phyloP scores from a whole-genome alignment of 2,329 filamentous ascomycete genomes.

The Colletotrichum sp. region DNA sequence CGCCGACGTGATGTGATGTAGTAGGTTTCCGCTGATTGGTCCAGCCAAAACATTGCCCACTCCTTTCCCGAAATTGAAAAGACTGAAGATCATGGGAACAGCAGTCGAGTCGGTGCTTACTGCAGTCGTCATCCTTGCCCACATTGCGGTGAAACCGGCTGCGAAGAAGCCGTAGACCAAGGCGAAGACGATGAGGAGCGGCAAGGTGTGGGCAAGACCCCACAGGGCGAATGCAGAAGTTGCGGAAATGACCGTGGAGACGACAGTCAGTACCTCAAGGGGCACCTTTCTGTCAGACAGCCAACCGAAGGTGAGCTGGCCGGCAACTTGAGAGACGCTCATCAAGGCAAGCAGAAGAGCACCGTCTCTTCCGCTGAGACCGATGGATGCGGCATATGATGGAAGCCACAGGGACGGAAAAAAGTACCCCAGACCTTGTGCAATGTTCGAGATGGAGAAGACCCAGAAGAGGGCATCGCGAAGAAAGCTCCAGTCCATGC shows the following conservation, averaged over 20 bases:
- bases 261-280: conserved; percentile 43
- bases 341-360: conserved; percentile 51
- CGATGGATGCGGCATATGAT: conserved; percentile 47
- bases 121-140: conserved; percentile 28
- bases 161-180: conserved; percentile 63
- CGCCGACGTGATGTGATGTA: conserved; percentile 8
- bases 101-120: conserved; percentile 28
- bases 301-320: conserved; percentile 47
- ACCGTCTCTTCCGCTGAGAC: conserved; percentile 40
- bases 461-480: conserved; percentile 26
- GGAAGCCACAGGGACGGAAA: conserved; percentile 59
- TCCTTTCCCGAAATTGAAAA: conserved; percentile 32
- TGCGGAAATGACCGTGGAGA: conserved; percentile 50
- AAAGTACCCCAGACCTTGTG: conserved; percentile 59
- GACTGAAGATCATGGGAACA: conserved; percentile 22
- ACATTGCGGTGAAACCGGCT: conserved; percentile 33
- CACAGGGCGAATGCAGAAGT: conserved; percentile 56
- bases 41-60: conserved; percentile 30
- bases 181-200: conserved; percentile 53
- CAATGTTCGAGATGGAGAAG: conserved; percentile 51
- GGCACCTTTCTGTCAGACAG: conserved; percentile 48
- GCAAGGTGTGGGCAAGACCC: conserved; percentile 51
- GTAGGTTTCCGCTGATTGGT: conserved; percentile 24
- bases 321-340: conserved; percentile 51
- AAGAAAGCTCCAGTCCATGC: conserved; percentile 26